Conservation (phyloP, 345 rosid genomes). For the Heritiera littoralis region DNA sequence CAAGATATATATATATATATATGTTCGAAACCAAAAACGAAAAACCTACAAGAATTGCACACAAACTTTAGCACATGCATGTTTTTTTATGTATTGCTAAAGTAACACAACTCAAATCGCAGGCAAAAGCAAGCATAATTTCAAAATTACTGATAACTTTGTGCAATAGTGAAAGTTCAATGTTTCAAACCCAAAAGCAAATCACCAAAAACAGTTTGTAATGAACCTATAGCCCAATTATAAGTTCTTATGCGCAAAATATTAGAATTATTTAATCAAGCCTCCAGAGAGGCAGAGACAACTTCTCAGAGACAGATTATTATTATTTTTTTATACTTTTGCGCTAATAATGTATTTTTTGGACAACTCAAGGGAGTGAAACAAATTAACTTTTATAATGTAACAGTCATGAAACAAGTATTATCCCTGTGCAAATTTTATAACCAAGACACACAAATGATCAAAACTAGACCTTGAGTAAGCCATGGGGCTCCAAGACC, state of each 20-base stretch:
- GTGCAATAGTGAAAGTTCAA: neutral
- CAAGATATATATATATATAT: neutral
- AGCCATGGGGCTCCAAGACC: slow-evolving; percentile 85
- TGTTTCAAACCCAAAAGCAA: neutral
- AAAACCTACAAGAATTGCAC: neutral
- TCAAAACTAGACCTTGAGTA: slow-evolving; percentile 64
- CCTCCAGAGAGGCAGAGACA: neutral
- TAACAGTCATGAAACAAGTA: neutral
- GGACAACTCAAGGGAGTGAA: neutral
- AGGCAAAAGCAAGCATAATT: neutral
- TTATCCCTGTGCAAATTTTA: neutral
- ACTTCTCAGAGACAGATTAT: neutral
- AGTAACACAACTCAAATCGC: neutral
- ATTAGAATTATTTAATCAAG: neutral
- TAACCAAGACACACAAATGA: neutral
- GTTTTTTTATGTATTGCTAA: neutral
- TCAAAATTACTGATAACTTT: neutral
- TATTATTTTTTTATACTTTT: neutral
- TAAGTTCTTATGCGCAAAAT: neutral
- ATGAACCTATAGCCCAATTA: neutral
- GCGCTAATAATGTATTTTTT: neutral
- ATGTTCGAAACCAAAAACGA: neutral
- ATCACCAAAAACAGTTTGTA: neutral
- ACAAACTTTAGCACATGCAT: neutral
- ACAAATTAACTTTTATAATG: neutral